Conservation (phyloP, 805 yeast genomes). For the Monosporozyma servazzii region DNA sequence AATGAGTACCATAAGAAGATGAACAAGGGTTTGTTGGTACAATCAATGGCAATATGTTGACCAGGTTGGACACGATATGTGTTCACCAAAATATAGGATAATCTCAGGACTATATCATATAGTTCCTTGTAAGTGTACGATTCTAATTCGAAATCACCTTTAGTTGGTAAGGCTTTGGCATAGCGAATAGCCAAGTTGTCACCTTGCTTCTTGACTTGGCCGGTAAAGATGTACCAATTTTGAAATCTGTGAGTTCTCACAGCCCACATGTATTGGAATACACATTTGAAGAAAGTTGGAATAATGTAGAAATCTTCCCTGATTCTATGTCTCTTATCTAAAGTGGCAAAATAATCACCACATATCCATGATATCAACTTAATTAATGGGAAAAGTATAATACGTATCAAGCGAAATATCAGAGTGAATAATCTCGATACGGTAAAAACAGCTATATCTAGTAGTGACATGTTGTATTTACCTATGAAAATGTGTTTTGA, state of each 20-base stretch:
- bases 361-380: constrained; percentile 6
- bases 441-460: constrained; percentile 7
- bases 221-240: constrained; percentile 64
- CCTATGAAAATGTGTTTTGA: background rate
- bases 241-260: constrained; percentile 33
- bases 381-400: constrained; percentile 13
- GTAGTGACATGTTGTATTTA: constrained; percentile 1
- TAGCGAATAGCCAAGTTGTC: constrained; percentile 53
- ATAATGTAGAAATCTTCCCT: constrained; percentile 46
- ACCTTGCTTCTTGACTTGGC: constrained; percentile 40
- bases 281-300: constrained; percentile 35
- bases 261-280: constrained; percentile 32
- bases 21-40: constrained; percentile 76
- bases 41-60: constrained; percentile 65
- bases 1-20: constrained; percentile 72
- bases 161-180: constrained; percentile 32
- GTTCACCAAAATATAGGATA: constrained; percentile 54
- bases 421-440: constrained; percentile 10
- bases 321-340: constrained; percentile 29
- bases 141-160: constrained; percentile 51
- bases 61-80: constrained; percentile 57
- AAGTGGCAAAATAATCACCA: constrained; percentile 11
- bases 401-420: constrained; percentile 10
- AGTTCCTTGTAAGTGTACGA: constrained; percentile 59
- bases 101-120: constrained; percentile 53